A percentile compares a stretch with the other conserved stretches of the same genome.
Conservation (phyloP, 441 rosid genomes). For the Iberis amara region DNA sequence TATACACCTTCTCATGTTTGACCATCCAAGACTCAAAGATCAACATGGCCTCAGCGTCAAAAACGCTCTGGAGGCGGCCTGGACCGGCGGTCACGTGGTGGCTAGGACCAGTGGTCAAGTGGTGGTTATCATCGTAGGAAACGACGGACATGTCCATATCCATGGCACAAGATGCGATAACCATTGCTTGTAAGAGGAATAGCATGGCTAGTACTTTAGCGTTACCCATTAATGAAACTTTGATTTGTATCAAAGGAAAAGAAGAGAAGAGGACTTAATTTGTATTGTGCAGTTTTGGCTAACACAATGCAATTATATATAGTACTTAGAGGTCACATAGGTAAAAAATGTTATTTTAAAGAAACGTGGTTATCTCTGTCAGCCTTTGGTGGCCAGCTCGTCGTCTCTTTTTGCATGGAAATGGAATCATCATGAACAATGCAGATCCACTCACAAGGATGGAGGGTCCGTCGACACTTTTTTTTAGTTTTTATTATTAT, state of each 20-base stretch:
- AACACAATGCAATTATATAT: background rate
- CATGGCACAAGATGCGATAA: slow-evolving; percentile 20
- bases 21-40: slow-evolving; percentile 35
- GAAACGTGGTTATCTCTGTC: background rate
- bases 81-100: background rate
- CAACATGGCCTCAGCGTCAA: slow-evolving; percentile 18
- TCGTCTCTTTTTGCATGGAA: too few relatives aligned
- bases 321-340: background rate
- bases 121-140: slow-evolving; percentile 18
- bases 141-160: slow-evolving; percentile 42
- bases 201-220: slow-evolving; percentile 3
- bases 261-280: background rate
- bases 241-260: background rate
- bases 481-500: too few relatives aligned
- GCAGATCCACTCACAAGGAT: too few relatives aligned
- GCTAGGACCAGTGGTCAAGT: too few relatives aligned
- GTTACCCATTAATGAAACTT: slow-evolving; percentile 5
- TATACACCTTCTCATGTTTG: slow-evolving; percentile 35
- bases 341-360: background rate
- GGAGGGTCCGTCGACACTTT: too few relatives aligned
- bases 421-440: too few relatives aligned
- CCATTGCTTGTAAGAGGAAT: slow-evolving; percentile 14
- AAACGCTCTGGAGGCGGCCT: background rate
- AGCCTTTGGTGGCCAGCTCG: too few relatives aligned
- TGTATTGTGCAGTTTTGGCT: slow-evolving; percentile 1